phyloP scores from a whole-genome alignment of 2,329 filamentous ascomycete genomes.

The Monosporascus sp. region DNA sequence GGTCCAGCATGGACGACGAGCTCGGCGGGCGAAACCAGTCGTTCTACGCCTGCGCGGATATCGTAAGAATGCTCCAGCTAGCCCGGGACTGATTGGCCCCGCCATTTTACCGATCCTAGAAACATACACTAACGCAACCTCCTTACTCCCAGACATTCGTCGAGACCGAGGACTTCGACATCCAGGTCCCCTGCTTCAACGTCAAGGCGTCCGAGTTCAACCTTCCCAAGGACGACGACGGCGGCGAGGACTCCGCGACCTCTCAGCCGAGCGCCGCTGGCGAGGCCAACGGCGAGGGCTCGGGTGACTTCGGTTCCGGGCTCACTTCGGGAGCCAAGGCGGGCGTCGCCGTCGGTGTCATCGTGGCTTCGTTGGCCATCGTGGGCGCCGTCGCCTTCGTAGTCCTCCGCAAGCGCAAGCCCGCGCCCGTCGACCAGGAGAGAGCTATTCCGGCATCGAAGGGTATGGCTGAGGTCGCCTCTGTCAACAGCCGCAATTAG shows the following conservation, averaged over 20 bases:
- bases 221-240: conserved; percentile 3
- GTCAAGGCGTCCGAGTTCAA: conserved; percentile 28
- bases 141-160: conserved; percentile 26
- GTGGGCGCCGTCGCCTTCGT: conserved; percentile 24
- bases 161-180: conserved; percentile 21
- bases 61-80: conserved; percentile 19
- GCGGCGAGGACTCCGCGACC: conserved; percentile 13
- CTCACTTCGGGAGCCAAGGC: conserved; percentile 30
- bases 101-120: neutral
- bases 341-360: conserved; percentile 31
- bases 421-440: conserved; percentile 8
- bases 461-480: conserved; percentile 11
- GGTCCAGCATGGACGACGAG: conserved; percentile 25
- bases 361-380: conserved; percentile 25
- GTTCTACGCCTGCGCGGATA: conserved; percentile 34
- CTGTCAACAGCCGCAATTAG: conserved; percentile 10
- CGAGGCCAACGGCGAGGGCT: neutral
- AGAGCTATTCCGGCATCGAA: conserved; percentile 3
- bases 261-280: conserved; percentile 8
- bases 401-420: conserved; percentile 18
- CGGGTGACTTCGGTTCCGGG: conserved; percentile 14
- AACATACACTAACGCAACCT: neutral
- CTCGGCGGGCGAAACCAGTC: conserved; percentile 28
- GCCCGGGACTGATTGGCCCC: no score
- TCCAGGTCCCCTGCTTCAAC: conserved; percentile 33